phyloP scores from a whole-genome alignment of 352 stramenopile genomes.

The Aphanomyces stellatus region DNA sequence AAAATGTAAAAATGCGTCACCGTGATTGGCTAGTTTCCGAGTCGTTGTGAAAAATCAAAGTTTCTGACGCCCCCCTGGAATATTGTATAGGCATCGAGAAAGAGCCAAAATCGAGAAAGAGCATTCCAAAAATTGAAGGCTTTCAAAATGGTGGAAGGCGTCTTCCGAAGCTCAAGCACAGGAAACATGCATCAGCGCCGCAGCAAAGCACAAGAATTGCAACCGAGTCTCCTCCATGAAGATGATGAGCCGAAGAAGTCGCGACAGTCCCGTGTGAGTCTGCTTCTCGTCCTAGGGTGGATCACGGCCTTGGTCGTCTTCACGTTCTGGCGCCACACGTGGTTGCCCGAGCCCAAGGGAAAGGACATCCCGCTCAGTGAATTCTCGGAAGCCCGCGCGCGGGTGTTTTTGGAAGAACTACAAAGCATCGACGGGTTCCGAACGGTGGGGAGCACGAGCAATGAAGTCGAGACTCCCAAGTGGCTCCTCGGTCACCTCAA shows the following conservation, averaged over 20 bases:
- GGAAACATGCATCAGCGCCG: not conserved
- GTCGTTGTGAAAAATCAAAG: no score
- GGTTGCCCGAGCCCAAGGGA: constrained; percentile 37
- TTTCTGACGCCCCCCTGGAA: no score
- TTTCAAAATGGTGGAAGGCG: no score
- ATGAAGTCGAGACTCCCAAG: constrained; percentile 49
- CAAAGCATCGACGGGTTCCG: constrained; percentile 61
- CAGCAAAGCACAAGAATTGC: no score
- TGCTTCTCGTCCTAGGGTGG: not conserved
- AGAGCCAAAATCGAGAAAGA: no score
- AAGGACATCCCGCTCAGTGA: constrained; percentile 28
- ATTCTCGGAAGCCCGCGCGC: constrained; percentile 52
- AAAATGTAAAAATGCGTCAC: no score
- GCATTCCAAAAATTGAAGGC: no score
- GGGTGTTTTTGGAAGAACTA: constrained; percentile 49
- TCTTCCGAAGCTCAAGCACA: no score
- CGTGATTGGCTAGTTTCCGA: no score
- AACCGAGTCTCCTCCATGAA: no score
- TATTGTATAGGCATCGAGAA: no score
- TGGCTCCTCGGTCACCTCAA: constrained; percentile 49
- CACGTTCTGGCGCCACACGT: constrained; percentile 29
- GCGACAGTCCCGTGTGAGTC: not conserved
- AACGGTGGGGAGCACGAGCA: constrained; percentile 48
- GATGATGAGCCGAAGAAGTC: not conserved
- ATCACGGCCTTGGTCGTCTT: not conserved